Base-by-base conservation (phyloP, 352 stramenopile genomes). In the Phytopythium kandeliae region DNA sequence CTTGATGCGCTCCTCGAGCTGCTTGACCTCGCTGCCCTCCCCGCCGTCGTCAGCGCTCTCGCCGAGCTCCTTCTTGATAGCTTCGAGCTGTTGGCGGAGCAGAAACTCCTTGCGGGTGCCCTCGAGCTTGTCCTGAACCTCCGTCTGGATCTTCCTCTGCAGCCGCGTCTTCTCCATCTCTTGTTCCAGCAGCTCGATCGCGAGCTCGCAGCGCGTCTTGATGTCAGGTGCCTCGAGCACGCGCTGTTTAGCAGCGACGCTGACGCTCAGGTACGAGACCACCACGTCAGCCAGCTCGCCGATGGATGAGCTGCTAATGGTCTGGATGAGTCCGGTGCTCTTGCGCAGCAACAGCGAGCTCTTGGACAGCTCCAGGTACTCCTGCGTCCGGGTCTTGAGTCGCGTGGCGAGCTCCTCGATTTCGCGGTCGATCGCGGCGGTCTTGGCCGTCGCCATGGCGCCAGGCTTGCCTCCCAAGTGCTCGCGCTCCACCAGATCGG, bases 31-130 rank as follows among this genome's bases (percentile, higher is more conserved):
- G 28, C 63, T 55, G 6, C 54, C 57, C 25, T 72, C 73, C 19
- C 48, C 51, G 1, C 58, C 63, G 12, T 85, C 72, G 11, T 85
- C 72, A 2, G 65, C 60, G 2, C 51, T 61, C 35, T 85, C 69
- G 1, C 96, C 96, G 0, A 99, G 75, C 64, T 99, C 94, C 45
- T 99, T 99, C 73, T 99, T 99, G 63, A 99, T 99, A 1, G 82
- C 95, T 65, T 99, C 98, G 5, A 99, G 75, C 65, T 99, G 97
- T 68, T 99, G 95, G n/a, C 78, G 92, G 2, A 99, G 66, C 43
- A 99, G 86, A 55, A 99, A 99, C 45, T 98, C 75, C 47, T 85
- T 85, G 0, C 78, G 64, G 8, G 74, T 79, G 1, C 71, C 78
- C 44, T 89, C 76, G 31, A 89, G 55, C 35, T 89, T 87, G 55